These are phyloP conservation scores for Candida nitratophila DNA, from an alignment of 805 yeast genomes.

Conservation along the genomic window DNA sequence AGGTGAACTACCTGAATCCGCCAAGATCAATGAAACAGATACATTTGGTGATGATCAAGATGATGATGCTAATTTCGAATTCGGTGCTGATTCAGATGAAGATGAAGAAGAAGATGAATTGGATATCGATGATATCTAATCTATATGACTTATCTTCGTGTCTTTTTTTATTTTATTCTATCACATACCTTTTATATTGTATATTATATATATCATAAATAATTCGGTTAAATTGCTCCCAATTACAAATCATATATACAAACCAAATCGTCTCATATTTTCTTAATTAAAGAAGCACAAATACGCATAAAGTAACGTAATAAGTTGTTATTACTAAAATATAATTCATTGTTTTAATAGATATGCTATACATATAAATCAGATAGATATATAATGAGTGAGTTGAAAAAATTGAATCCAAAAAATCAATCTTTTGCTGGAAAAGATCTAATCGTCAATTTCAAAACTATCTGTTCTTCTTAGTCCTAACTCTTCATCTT, in stretches of 20 bases:
- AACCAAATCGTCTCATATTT: too few species aligned
- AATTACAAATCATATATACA: too few species aligned
- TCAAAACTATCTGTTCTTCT: slow-evolving; percentile 60
- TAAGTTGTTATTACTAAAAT: too few species aligned
- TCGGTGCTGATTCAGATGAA: slow-evolving; percentile 85
- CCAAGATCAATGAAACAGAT: slow-evolving; percentile 96
- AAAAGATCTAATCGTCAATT: slow-evolving; percentile 29
- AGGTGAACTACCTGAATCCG: slow-evolving; percentile 96
- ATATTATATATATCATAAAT: too few species aligned
- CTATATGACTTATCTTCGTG: neutral
- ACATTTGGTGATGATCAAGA: slow-evolving; percentile 95
- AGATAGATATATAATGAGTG: too few species aligned
- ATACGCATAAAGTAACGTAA: too few species aligned
- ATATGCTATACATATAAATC: too few species aligned
- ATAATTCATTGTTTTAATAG: too few species aligned
- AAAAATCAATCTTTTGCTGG: too few species aligned
- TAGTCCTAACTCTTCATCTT: slow-evolving; percentile 36
- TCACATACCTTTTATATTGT: neutral
- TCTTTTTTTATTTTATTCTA: neutral
- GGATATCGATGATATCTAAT: slow-evolving; percentile 91
- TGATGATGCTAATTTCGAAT: slow-evolving; percentile 96
- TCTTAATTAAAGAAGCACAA: too few species aligned
- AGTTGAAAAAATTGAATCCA: too few species aligned
- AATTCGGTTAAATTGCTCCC: too few species aligned
- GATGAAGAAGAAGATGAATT: slow-evolving; percentile 69